Conservation (phyloP, 2,329 filamentous ascomycete genomes). For the Ceratocystiopsis minuta region DNA sequence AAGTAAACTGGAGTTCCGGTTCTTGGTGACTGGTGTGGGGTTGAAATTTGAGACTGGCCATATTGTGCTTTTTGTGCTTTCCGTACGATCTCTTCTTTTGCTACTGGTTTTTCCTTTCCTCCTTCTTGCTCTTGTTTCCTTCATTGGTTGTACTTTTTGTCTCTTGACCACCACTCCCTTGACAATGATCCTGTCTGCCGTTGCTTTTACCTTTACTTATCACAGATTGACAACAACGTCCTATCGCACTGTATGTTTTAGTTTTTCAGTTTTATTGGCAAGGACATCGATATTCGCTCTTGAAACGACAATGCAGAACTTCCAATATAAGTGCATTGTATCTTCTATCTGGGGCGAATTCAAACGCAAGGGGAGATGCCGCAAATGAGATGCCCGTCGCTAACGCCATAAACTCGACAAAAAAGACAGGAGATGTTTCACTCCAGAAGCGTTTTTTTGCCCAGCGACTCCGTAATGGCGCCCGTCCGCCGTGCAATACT, state of each 20-base stretch:
- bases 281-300: no score
- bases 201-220: background rate
- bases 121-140: background rate
- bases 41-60: no score
- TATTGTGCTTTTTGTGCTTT: background rate
- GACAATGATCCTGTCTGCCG: background rate
- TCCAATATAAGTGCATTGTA: no score
- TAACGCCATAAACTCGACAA: background rate
- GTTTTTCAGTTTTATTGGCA: no score
- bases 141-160: background rate
- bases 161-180: background rate
- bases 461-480: slow-evolving; percentile 58
- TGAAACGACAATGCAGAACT: no score
- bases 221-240: background rate
- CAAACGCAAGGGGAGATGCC: no score
- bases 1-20: slow-evolving; percentile 1
- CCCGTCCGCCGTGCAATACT: slow-evolving; percentile 50
- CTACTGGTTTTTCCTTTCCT: background rate
- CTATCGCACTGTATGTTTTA: background rate
- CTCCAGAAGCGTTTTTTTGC: slow-evolving; percentile 72
- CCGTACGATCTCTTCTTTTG: background rate
- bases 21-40: no score
- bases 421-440: slow-evolving; percentile 16
- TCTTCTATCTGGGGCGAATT: no score
- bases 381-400: background rate